phyloP scores from a whole-genome alignment of 2,329 filamentous ascomycete species.

The Zopfia rhizophila region DNA sequence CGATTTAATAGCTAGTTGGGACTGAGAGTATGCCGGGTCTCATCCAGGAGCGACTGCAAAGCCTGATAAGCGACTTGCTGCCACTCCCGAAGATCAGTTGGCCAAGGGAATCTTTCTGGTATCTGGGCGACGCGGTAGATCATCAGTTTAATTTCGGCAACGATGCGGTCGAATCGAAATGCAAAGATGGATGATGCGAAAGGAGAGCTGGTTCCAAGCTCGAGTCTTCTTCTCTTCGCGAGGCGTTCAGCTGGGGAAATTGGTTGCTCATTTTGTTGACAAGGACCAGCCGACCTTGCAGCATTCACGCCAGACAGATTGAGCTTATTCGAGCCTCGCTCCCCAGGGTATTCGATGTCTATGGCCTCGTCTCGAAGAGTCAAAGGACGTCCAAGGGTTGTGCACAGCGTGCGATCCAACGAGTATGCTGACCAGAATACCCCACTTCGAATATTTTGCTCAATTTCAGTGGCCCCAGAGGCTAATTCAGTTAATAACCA shows the following conservation, averaged over 20 bases:
- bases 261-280: too few species aligned
- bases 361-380: constrained; percentile 66
- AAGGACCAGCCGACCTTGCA: constrained; percentile 22
- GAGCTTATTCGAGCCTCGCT: constrained; percentile 31
- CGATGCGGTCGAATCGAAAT: constrained; percentile 46
- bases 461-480: too few species aligned
- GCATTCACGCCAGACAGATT: constrained; percentile 6
- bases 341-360: constrained; percentile 62
- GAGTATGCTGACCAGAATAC: constrained; percentile 67
- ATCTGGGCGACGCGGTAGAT: constrained; percentile 44
- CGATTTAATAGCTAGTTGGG: constrained; percentile 36
- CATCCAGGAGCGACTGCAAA: too few species aligned
- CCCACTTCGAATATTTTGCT: constrained; percentile 65
- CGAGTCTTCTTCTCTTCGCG: too few species aligned
- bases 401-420: constrained; percentile 63
- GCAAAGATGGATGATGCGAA: constrained; percentile 63
- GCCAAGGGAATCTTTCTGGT: constrained; percentile 58
- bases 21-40: constrained; percentile 37
- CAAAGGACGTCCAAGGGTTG: constrained; percentile 67
- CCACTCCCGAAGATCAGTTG: constrained; percentile 21
- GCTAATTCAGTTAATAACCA: too few species aligned
- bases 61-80: constrained; percentile 55
- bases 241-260: too few species aligned
- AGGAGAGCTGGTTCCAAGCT: constrained; percentile 37
- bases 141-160: constrained; percentile 14